Conservation (phyloP, 352 stramenopile genomes). For the Pythium phragmiticola region DNA sequence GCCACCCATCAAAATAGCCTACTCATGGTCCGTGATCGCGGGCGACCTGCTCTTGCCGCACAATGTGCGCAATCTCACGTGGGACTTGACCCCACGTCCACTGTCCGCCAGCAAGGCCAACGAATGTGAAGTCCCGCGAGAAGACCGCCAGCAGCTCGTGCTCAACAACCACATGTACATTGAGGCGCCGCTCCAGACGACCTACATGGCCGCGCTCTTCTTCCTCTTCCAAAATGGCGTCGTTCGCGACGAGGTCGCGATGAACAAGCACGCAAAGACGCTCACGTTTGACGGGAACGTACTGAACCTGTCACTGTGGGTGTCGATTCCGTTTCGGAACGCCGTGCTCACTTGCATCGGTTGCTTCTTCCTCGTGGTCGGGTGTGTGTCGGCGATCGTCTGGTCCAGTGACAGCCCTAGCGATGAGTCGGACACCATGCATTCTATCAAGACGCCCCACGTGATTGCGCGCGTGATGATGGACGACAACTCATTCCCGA, state of each 20-base stretch:
- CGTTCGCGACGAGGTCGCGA: background rate
- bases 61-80: background rate
- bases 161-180: conserved; percentile 23
- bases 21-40: background rate
- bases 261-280: background rate
- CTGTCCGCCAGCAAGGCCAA: background rate
- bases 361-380: background rate
- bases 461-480: conserved; percentile 15
- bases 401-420: background rate
- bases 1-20: background rate
- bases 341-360: conserved; percentile 2
- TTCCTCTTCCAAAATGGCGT: conserved; percentile 20
- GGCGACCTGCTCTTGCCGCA: conserved; percentile 7
- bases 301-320: background rate
- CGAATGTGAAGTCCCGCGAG: background rate
- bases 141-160: conserved; percentile 9
- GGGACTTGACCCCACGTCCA: background rate
- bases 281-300: conserved; percentile 12
- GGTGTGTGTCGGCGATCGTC: background rate
- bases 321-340: conserved; percentile 8
- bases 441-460: conserved; percentile 8
- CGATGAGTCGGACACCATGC: background rate
- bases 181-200: conserved; percentile 3
- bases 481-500: conserved; percentile 5
- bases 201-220: conserved; percentile 10